Conservation (phyloP, 73 alveolate genomes). For the Paramecium pentaurelia region DNA sequence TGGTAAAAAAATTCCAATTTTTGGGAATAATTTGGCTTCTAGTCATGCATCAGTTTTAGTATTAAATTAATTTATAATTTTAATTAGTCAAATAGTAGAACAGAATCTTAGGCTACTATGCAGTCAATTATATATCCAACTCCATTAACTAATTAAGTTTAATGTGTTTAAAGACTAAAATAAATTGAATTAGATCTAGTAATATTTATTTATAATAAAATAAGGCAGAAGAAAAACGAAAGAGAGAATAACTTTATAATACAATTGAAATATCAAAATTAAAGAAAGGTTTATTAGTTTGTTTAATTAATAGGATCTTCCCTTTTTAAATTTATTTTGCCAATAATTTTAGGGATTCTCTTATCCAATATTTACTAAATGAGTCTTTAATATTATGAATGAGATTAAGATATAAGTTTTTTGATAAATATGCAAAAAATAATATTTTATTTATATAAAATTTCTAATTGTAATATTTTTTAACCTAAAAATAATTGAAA, state of each 20-base stretch:
- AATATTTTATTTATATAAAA: not conserved
- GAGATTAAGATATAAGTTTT: not conserved
- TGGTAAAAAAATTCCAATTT: not conserved
- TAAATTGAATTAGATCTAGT: not conserved
- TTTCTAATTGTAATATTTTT: not conserved
- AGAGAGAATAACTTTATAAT: not conserved
- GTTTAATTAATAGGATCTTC: not conserved
- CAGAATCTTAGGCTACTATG: not conserved
- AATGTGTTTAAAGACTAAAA: not conserved
- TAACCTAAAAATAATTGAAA: not conserved
- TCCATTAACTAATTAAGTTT: not conserved
- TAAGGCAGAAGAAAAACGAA: slow-evolving; percentile 15
- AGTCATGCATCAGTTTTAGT: not conserved
- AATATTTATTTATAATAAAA: not conserved
- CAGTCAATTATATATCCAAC: not conserved
- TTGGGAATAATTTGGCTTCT: not conserved
- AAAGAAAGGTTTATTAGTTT: not conserved
- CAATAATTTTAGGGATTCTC: not conserved
- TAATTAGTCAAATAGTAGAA: not conserved
- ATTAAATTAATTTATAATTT: not conserved
- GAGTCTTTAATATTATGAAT: not conserved
- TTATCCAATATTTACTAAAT: not conserved
- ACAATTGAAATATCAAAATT: not conserved
- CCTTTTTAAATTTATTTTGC: not conserved
- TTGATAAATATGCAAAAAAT: not conserved